These are phyloP conservation scores for Didymella exigua DNA, from an alignment of 2,329 filamentous ascomycete genomes.

Conservation along the genomic window DNA sequence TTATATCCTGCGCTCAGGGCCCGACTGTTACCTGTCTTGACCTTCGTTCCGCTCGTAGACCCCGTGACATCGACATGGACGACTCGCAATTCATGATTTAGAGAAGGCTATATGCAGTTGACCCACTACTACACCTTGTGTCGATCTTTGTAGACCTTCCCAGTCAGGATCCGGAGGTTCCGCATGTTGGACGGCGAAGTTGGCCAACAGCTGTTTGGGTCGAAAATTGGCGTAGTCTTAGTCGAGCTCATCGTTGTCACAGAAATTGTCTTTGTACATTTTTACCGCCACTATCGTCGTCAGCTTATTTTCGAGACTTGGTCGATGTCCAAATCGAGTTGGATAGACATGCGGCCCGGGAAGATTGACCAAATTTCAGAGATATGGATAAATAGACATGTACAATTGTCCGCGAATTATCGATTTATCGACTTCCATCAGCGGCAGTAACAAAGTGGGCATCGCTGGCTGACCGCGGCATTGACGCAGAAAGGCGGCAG, in stretches of 20 bases:
- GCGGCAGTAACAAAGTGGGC: not conserved
- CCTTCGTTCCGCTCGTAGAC: not conserved
- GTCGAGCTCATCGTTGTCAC: not conserved
- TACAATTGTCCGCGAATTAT: not conserved
- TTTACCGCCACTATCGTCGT: not conserved
- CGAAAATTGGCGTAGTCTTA: not conserved
- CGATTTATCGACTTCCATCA: not conserved
- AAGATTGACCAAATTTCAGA: not conserved
- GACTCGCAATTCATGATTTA: slow-evolving; percentile 1
- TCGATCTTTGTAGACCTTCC: slow-evolving; percentile 8
- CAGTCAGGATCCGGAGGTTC: not conserved
- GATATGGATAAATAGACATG: not conserved
- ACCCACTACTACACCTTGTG: not conserved
- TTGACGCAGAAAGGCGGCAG: not conserved
- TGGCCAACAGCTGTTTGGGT: not conserved
- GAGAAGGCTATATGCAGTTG: not conserved
- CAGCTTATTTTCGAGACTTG: not conserved
- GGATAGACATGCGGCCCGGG: not conserved
- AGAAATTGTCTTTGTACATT: not conserved
- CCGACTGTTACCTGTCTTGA: not conserved
- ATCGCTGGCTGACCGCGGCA: not conserved
- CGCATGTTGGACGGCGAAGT: slow-evolving; percentile 1
- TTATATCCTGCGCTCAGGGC: not conserved
- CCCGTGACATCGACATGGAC: not conserved
- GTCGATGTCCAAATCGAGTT: not conserved